Evolutionary conservation across 495 filamentous ascomycete species (phyloP).

Genomic region (Tuber brumale): DNA sequence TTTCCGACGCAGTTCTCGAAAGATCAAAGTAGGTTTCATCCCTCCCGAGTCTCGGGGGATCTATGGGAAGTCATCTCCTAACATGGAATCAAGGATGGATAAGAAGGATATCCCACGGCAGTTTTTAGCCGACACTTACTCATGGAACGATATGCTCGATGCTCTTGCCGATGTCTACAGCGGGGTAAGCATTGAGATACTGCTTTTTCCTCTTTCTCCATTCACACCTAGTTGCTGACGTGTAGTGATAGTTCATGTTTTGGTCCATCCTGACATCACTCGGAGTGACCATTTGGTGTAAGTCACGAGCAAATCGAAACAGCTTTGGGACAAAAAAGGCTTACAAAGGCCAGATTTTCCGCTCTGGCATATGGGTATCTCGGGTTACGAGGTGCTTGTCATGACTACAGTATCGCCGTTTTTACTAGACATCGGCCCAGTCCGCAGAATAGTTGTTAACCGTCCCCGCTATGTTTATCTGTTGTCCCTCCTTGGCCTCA

Average conservation of each 20-base stretch:
- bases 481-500: slow-evolving; percentile 67
- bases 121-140: slow-evolving; percentile 65
- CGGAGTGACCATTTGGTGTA: slow-evolving; percentile 88
- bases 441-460: slow-evolving; percentile 61
- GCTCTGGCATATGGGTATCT: slow-evolving; percentile 99
- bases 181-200: slow-evolving; percentile 55
- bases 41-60: background rate
- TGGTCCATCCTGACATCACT: slow-evolving; percentile 91
- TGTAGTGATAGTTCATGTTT: slow-evolving; percentile 68
- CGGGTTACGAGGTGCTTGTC: slow-evolving; percentile 86
- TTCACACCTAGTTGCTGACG: slow-evolving; percentile 35
- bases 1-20: slow-evolving; percentile 71
- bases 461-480: slow-evolving; percentile 66
- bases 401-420: slow-evolving; percentile 77
- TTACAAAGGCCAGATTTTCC: slow-evolving; percentile 66
- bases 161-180: slow-evolving; percentile 85
- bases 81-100: slow-evolving; percentile 57
- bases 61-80: slow-evolving; percentile 16
- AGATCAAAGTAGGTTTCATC: slow-evolving; percentile 50
- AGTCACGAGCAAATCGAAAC: slow-evolving; percentile 41
- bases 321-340: slow-evolving; percentile 10
- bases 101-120: slow-evolving; percentile 49
- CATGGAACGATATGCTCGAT: slow-evolving; percentile 67
- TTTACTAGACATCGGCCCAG: slow-evolving; percentile 62
- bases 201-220: background rate